Evolutionary conservation across 2,329 filamentous ascomycete species (phyloP).

Genomic region (Trichoderma brevicompactum): DNA sequence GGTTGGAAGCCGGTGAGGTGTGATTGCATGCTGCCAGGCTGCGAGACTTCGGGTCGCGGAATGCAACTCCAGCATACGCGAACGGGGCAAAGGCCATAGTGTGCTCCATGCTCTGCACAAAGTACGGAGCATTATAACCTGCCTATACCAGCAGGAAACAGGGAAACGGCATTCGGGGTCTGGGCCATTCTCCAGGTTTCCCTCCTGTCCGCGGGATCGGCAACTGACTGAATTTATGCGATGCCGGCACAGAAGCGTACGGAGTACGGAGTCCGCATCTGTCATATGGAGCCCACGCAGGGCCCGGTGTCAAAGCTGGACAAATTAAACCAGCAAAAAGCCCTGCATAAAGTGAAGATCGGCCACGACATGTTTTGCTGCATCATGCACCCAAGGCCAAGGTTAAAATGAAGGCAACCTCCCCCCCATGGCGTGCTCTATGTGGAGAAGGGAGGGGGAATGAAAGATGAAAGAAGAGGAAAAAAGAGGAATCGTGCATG

Average conservation of each 20-base stretch:
- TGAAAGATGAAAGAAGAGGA: too few species aligned
- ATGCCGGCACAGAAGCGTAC: too few species aligned
- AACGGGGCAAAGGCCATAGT: background rate
- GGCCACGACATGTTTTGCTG: background rate
- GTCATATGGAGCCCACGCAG: too few species aligned
- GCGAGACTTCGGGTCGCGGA: conserved; percentile 10
- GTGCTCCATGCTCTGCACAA: background rate
- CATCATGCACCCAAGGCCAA: conserved; percentile 2
- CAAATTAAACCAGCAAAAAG: too few species aligned
- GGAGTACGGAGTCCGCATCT: too few species aligned
- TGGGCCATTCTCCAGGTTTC: too few species aligned
- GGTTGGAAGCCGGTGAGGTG: background rate
- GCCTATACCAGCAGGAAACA: background rate
- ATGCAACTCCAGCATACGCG: conserved; percentile 21
- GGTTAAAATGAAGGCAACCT: background rate
- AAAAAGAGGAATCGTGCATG: background rate
- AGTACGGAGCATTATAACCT: background rate
- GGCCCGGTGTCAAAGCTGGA: too few species aligned
- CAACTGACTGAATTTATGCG: too few species aligned
- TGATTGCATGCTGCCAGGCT: background rate
- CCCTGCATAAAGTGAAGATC: conserved; percentile 2
- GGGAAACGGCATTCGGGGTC: too few species aligned
- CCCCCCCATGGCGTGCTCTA: background rate
- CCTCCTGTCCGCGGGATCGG: too few species aligned
- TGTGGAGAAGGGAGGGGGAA: background rate